Conservation (phyloP, 495 filamentous ascomycete genomes). For the Thozetella sp. region DNA sequence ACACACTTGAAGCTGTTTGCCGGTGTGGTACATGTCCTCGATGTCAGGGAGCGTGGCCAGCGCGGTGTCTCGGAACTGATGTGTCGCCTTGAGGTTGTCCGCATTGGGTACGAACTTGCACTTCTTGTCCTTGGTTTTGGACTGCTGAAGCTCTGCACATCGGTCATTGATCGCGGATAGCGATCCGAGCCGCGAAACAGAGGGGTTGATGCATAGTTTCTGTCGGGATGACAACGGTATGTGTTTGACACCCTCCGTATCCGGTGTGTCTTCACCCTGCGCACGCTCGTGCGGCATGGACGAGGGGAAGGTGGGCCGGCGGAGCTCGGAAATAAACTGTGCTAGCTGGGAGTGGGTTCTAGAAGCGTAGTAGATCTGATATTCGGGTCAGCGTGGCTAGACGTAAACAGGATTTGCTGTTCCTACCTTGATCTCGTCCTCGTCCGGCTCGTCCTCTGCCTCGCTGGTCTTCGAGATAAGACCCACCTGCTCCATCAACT, state of each 20-base stretch:
- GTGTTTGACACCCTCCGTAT: slow-evolving; percentile 76
- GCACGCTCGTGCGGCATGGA: slow-evolving; percentile 35
- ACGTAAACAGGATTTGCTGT: background rate
- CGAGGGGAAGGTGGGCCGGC: slow-evolving; percentile 77
- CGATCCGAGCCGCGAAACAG: slow-evolving; percentile 70
- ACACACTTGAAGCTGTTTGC: slow-evolving; percentile 80
- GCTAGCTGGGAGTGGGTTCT: slow-evolving; percentile 93
- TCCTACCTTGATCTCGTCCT: slow-evolving; percentile 62
- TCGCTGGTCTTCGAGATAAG: slow-evolving; percentile 24
- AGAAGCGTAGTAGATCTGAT: slow-evolving; percentile 88
- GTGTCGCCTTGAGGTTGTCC: slow-evolving; percentile 68
- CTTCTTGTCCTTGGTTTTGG: slow-evolving; percentile 67
- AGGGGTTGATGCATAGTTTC: slow-evolving; percentile 89
- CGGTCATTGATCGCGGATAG: slow-evolving; percentile 89
- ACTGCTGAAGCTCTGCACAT: slow-evolving; percentile 89
- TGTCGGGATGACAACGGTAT: slow-evolving; percentile 88
- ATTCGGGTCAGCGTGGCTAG: slow-evolving; percentile 10
- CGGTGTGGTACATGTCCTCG: slow-evolving; percentile 81
- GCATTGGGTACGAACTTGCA: slow-evolving; percentile 81
- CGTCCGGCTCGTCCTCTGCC: slow-evolving; percentile 45
- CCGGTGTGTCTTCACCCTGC: slow-evolving; percentile 22
- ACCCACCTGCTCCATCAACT: slow-evolving; percentile 62
- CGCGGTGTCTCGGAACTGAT: slow-evolving; percentile 86
- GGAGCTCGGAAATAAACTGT: slow-evolving; percentile 90
- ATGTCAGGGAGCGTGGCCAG: slow-evolving; percentile 89